Percentiles rank a stretch among this genome's conserved stretches.
These are phyloP conservation scores for Colletotrichum sp. DNA, from an alignment of 2,329 filamentous ascomycete genomes.

Conservation along the genomic window DNA sequence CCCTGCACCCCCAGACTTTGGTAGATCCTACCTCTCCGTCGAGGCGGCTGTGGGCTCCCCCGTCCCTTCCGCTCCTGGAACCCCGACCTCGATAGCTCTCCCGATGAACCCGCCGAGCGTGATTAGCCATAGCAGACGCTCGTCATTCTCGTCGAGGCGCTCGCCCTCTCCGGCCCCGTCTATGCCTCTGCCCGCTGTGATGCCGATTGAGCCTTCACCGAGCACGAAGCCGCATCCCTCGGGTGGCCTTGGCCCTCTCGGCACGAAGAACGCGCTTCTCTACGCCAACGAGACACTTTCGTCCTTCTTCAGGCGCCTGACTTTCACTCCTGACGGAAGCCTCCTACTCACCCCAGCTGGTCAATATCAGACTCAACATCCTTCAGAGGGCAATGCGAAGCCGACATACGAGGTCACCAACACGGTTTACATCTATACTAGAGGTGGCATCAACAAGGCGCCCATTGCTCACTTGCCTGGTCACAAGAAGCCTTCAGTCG, in stretches of 20 bases:
- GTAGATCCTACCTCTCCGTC: conserved; percentile 68
- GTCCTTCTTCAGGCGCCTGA: conserved; percentile 92
- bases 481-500: conserved; percentile 97
- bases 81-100: conserved; percentile 85
- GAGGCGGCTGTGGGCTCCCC: conserved; percentile 75
- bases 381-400: conserved; percentile 69
- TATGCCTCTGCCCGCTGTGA: conserved; percentile 91
- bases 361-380: conserved; percentile 86
- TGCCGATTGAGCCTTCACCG: conserved; percentile 90
- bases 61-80: conserved; percentile 88
- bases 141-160: conserved; percentile 86
- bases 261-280: conserved; percentile 83
- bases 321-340: conserved; percentile 95
- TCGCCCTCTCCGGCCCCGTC: conserved; percentile 94
- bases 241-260: conserved; percentile 66
- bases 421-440: conserved; percentile 97
- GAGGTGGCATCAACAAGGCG: conserved; percentile 95
- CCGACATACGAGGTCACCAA: conserved; percentile 87
- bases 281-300: conserved; percentile 97
- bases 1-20: conserved; percentile 85
- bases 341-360: conserved; percentile 92
- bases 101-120: conserved; percentile 95
- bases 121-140: conserved; percentile 67
- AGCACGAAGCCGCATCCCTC: conserved; percentile 64
- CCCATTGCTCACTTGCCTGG: conserved; percentile 94